These are phyloP conservation scores for Gracilariopsis chorda DNA, from an alignment of 23 red algal species.

Conservation along the genomic window DNA sequence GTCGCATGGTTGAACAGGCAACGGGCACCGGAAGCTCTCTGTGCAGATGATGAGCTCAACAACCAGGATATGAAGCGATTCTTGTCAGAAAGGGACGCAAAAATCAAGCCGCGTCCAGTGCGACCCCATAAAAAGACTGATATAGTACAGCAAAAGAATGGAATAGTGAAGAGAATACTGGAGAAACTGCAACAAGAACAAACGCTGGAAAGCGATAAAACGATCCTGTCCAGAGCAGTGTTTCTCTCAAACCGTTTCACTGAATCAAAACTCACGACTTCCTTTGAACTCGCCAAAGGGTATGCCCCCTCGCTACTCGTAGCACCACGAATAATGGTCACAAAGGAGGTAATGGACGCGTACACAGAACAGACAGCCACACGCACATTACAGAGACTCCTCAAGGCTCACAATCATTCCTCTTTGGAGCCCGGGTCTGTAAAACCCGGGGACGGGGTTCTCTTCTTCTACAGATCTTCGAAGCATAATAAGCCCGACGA, in stretches of 20 bases:
- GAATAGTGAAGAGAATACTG: background rate
- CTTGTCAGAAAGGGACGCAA: background rate
- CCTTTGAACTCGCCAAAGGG: background rate
- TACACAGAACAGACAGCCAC: background rate
- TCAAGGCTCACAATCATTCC: background rate
- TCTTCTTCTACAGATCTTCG: background rate
- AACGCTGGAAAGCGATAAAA: background rate
- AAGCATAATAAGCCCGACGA: background rate
- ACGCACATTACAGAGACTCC: background rate
- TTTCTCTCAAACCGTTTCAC: conserved; percentile 8
- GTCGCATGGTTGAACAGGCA: background rate
- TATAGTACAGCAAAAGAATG: background rate
- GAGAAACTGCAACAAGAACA: background rate
- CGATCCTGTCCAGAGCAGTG: background rate
- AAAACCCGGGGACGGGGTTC: background rate
- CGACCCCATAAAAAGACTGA: conserved; percentile 21
- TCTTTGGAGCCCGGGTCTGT: background rate
- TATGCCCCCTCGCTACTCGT: background rate
- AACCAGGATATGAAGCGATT: background rate
- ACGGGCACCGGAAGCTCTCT: background rate
- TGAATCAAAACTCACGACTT: background rate
- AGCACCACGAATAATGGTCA: background rate
- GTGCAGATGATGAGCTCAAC: background rate
- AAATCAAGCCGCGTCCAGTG: background rate
- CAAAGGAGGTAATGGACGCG: conserved; percentile 1